These are phyloP conservation scores for Piper betle DNA, from an alignment of 164 flowering plant species.

Conservation along the genomic window DNA sequence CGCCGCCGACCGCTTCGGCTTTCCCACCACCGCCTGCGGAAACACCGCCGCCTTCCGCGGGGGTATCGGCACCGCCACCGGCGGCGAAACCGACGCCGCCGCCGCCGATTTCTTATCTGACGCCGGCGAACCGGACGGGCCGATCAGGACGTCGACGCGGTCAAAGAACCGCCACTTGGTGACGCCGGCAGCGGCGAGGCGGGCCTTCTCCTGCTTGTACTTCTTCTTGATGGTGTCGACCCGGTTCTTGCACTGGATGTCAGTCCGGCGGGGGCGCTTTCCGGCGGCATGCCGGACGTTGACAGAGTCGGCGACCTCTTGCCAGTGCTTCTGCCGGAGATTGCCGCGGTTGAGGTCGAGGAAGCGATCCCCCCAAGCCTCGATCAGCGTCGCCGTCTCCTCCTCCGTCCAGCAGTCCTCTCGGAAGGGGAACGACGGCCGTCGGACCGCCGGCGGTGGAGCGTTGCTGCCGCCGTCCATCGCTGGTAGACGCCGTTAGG, in stretches of 20 bases:
- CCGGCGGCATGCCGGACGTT: conserved; percentile 48
- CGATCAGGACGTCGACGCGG: conserved; percentile 17
- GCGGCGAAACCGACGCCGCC: conserved; percentile 29
- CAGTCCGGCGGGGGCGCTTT: conserved; percentile 61
- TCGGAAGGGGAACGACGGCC: conserved; percentile 30
- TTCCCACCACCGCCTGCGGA: not conserved
- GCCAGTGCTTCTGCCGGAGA: conserved; percentile 92
- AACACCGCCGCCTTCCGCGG: not conserved
- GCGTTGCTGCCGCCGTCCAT: conserved; percentile 11
- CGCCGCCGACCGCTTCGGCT: not conserved
- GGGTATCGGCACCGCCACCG: conserved; percentile 19
- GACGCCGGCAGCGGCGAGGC: conserved; percentile 21
- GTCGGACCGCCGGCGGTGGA: conserved; percentile 1
- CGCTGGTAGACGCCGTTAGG: conserved; percentile 1
- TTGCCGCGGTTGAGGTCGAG: conserved; percentile 74
- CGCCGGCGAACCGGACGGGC: conserved; percentile 3
- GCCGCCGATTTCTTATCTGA: conserved; percentile 7
- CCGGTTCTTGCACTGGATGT: conserved; percentile 91
- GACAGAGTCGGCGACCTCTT: conserved; percentile 76
- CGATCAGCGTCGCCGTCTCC: conserved; percentile 61
- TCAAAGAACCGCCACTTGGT: conserved; percentile 20
- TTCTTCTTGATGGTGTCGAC: conserved; percentile 93
- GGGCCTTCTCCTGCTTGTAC: conserved; percentile 73
- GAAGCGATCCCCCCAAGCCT: conserved; percentile 77
- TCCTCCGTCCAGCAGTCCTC: conserved; percentile 96